Conservation (phyloP, 768 basidiomycete genomes). For the Tylopilus plumbeoviolaceoides region DNA sequence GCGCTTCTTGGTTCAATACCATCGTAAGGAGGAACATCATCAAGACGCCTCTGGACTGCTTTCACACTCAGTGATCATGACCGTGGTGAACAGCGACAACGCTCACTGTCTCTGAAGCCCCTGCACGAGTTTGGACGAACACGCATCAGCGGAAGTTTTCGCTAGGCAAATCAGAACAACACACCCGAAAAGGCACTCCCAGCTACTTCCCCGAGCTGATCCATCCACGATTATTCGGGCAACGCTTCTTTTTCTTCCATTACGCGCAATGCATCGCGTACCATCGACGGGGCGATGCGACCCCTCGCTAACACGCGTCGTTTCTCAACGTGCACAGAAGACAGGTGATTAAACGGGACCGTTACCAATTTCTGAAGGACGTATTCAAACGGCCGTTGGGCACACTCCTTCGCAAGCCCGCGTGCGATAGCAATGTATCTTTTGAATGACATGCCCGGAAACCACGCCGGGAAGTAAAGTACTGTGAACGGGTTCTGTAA, state of each 20-base stretch:
- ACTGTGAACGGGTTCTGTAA: background rate
- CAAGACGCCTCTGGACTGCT: background rate
- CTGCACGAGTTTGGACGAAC: background rate
- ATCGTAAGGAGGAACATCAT: background rate
- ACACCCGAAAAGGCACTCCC: slow-evolving; percentile 6
- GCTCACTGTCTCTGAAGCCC: background rate
- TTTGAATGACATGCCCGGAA: slow-evolving; percentile 5
- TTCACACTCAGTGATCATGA: no score
- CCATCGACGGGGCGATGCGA: background rate
- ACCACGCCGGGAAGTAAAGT: slow-evolving; percentile 3
- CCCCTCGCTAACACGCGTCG: background rate
- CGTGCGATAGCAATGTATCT: background rate
- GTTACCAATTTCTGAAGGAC: background rate
- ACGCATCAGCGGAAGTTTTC: background rate
- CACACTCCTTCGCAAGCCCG: background rate
- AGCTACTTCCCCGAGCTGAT: background rate
- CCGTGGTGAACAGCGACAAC: no score
- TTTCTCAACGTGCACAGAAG: background rate
- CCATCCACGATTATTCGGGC: background rate
- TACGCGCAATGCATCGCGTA: background rate
- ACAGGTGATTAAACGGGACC: background rate
- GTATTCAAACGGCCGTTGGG: slow-evolving; percentile 3
- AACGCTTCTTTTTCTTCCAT: background rate
- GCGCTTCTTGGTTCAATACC: background rate
- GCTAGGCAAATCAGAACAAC: background rate